A percentile compares a stretch with the other conserved stretches of the same genome.
Conservation (phyloP, 257 asterid genomes). For the Solanum medicagineum region DNA sequence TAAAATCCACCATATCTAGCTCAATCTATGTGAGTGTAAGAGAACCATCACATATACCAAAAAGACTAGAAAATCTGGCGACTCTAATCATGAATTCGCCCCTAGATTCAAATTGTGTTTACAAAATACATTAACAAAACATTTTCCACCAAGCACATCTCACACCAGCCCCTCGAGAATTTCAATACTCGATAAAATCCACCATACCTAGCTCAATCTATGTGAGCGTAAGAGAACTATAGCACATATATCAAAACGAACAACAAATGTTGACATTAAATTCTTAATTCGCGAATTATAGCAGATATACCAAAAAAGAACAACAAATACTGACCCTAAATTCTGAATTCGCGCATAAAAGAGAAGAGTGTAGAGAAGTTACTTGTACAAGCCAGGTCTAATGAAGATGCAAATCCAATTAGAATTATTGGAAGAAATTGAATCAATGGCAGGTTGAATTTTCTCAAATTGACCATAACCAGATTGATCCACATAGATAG, state of each 20-base stretch:
- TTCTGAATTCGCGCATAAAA: not conserved
- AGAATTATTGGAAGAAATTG: slow-evolving; percentile 29
- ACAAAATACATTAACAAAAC: not conserved
- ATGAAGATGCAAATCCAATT: slow-evolving; percentile 31
- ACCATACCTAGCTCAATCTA: not conserved
- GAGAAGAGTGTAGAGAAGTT: not conserved
- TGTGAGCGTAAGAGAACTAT: not conserved
- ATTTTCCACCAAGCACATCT: not conserved
- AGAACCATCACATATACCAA: not conserved
- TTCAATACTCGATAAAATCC: not conserved
- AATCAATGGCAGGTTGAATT: slow-evolving; percentile 46
- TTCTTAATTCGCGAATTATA: not conserved
- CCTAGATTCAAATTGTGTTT: not conserved
- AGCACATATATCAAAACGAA: not conserved
- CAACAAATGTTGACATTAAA: not conserved
- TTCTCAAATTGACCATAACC: slow-evolving; percentile 7
- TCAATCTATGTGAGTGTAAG: not conserved
- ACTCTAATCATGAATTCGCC: not conserved
- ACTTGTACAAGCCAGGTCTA: slow-evolving; percentile 44
- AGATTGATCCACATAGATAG: slow-evolving; percentile 23
- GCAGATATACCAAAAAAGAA: not conserved
- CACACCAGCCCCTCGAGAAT: not conserved
- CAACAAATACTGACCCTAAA: not conserved
- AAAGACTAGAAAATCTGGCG: too few relatives aligned
- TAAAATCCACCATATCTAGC: not conserved